Evolutionary conservation across 345 rosid genomes (phyloP).

Genomic region (Schrenkiella parvula): DNA sequence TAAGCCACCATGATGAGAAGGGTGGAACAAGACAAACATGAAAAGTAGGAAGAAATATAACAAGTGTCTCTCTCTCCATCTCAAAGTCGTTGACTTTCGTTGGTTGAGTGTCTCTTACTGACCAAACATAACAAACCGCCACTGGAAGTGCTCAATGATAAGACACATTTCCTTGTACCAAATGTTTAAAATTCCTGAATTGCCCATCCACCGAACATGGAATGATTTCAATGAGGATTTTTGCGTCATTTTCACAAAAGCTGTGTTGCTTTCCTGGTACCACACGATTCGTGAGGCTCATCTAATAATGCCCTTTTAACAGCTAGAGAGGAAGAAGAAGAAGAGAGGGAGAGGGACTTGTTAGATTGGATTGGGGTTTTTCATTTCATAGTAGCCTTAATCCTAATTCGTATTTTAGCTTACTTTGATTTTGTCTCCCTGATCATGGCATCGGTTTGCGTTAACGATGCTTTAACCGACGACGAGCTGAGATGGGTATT

Average conservation of each 20-base stretch:
- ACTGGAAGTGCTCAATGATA: slow-evolving; percentile 26
- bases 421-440: background rate
- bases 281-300: slow-evolving; percentile 27
- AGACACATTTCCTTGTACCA: slow-evolving; percentile 16
- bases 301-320: slow-evolving; percentile 11
- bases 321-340: background rate
- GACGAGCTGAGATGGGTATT: slow-evolving; percentile 74
- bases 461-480: slow-evolving; percentile 70
- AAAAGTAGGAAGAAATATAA: background rate
- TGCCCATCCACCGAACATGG: slow-evolving; percentile 28
- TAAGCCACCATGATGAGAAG: background rate
- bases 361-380: slow-evolving; percentile 8
- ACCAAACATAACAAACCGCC: slow-evolving; percentile 28
- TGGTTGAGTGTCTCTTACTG: slow-evolving; percentile 16
- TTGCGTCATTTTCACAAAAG: slow-evolving; percentile 11
- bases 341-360: background rate
- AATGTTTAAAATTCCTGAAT: slow-evolving; percentile 12
- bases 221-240: slow-evolving; percentile 16
- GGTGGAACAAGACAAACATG: slow-evolving; percentile 17
- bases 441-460: slow-evolving; percentile 46
- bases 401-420: background rate
- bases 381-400: background rate
- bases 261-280: slow-evolving; percentile 34
- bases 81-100: slow-evolving; percentile 25
- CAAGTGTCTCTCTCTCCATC: background rate